These are phyloP conservation scores for Samsoniella hepiali DNA, from an alignment of 2,329 filamentous ascomycete genomes.

Conservation along the genomic window DNA sequence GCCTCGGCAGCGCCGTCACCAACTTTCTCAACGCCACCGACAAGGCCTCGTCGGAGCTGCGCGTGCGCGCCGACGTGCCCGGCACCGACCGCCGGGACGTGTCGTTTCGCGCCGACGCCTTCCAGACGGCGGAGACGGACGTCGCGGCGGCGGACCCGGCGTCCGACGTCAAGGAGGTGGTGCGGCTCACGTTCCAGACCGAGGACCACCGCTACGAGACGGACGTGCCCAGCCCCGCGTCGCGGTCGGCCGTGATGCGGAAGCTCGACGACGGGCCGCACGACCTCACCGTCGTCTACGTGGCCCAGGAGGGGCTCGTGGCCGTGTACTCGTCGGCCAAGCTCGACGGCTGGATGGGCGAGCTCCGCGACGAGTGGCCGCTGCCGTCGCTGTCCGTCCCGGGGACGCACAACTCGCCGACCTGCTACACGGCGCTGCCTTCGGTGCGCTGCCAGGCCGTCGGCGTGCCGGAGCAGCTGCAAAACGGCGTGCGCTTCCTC, in stretches of 20 bases:
- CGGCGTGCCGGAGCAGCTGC: conserved; percentile 70
- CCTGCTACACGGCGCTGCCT: conserved; percentile 77
- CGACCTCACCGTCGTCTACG: conserved; percentile 65
- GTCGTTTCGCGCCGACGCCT: conserved; percentile 63
- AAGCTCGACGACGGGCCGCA: conserved; percentile 47
- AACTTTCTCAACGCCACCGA: conserved; percentile 44
- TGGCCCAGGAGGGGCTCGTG: conserved; percentile 52
- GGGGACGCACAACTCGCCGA: conserved; percentile 93
- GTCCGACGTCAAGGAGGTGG: conserved; percentile 41
- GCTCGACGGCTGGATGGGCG: conserved; percentile 75
- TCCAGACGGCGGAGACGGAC: conserved; percentile 56
- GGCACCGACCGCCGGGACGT: conserved; percentile 61
- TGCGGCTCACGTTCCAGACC: conserved; percentile 69
- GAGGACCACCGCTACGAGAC: conserved; percentile 62
- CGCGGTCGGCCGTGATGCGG: conserved; percentile 58
- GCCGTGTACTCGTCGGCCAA: conserved; percentile 68
- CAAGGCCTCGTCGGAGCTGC: conserved; percentile 29
- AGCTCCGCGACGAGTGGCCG: conserved; percentile 67
- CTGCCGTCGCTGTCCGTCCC: conserved; percentile 84
- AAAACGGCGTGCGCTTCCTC: conserved; percentile 90
- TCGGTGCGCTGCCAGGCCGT: conserved; percentile 92
- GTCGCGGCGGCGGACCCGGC: conserved; percentile 52
- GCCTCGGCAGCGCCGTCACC: conserved; percentile 42
- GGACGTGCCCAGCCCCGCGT: conserved; percentile 63
- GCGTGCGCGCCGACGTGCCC: conserved; percentile 57